A percentile compares a stretch with the other conserved stretches of the same genome.
Evolutionary conservation across 306 rosid species (phyloP).

Genomic region (barrel medic (Medicago truncatula)): MtrunA17r5.0-ANR NC_053045.1:62486001-62486500

Average conservation of each 20-base stretch:
- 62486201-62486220: conserved; percentile 80
- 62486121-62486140: conserved; percentile 76
- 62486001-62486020: conserved; percentile 9
- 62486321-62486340: conserved; percentile 95
- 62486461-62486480: conserved; percentile 20
- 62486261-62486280: conserved; percentile 96
- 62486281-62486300: conserved; percentile 99
- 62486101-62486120: conserved; percentile 77
- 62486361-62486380: not conserved
- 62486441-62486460: not conserved
- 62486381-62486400: conserved; percentile 13
- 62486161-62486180: conserved; percentile 77
- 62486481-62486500: not conserved
- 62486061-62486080: not conserved
- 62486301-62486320: conserved; percentile 92
- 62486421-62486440: not conserved
- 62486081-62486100: conserved; percentile 11
- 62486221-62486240: conserved; percentile 77
- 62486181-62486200: conserved; percentile 80
- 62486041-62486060: not conserved
- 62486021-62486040: not conserved
- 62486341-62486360: conserved; percentile 35
- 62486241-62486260: conserved; percentile 92
- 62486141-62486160: conserved; percentile 73
- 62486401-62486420: conserved; percentile 26